Base-by-base conservation (phyloP, 345 rosid genomes). In the Erysimum cheiranthoides region DNA sequence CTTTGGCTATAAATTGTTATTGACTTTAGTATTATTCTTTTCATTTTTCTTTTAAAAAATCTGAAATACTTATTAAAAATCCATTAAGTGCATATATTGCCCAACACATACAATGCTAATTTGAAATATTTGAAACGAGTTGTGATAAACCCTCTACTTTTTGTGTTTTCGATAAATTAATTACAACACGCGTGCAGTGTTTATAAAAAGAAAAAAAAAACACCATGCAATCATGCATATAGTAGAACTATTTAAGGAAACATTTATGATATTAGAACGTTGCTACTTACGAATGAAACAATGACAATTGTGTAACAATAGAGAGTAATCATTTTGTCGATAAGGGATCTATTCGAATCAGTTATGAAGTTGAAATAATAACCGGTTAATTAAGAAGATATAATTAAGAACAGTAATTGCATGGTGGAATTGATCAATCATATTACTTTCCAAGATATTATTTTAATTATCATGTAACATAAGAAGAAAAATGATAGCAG, bases 391-490 rank as follows among this genome's bases (percentile, higher is more conserved):
- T 68, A 51, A 59, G 49, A 68, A 38, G 56, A 50, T 28, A 68
- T 63, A 63, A 52, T 9, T 64, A 43, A 52, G 16, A 42, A 34
- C 35, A 64, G 10, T 43, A 54, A 56, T 13, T 54, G 54, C 47
- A 34, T 73, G 52, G 47, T 64, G 64, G 21, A 42, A 31, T 59
- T 68, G 47, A 68, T 52, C 61, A 63, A 51, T 77, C 47, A 36
- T 70, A 16, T 70, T 70, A 45, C 66, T 64, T 70, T 70, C 36
- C n/a, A 39, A 4, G 27, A 16, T 38, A 28, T 34, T 34, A 34
- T 74, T 58, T 59, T 50, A 51, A 51, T 49, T 18, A 47, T 10
- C 17, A 30, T 66, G 60, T 70, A 70, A 54, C 34, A 34, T 68
- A 52, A 25, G 70, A 43, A 47, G 32, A 61, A 35, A 65, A 53